phyloP scores from a whole-genome alignment of 805 yeast genomes.

The Sungouiozyma ichnusensis region DNA sequence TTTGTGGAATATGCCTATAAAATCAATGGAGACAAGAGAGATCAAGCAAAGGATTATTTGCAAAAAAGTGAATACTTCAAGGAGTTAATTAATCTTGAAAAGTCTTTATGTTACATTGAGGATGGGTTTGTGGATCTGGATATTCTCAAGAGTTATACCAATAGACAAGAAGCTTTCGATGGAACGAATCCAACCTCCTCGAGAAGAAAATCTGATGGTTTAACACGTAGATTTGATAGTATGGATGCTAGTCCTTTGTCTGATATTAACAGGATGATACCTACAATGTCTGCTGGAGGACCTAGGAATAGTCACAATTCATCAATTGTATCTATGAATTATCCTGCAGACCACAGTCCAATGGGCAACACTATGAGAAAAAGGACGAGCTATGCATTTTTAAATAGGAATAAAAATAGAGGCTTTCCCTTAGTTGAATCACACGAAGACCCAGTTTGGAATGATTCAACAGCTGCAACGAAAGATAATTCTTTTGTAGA shows the following conservation, averaged over 20 bases:
- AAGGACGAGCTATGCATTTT: background rate
- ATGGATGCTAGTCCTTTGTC: background rate
- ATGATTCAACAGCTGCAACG: background rate
- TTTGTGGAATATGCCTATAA: conserved; percentile 16
- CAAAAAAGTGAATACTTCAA: conserved; percentile 21
- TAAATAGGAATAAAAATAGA: too few relatives aligned
- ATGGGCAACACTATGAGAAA: background rate
- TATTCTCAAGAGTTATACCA: conserved; percentile 39
- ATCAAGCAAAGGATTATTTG: conserved; percentile 14
- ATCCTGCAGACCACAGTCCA: conserved; percentile 7
- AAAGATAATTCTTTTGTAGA: background rate
- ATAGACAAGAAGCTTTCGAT: conserved; percentile 3
- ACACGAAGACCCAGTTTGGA: background rate
- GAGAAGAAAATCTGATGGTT: background rate
- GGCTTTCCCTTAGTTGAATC: background rate
- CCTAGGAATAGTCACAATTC: conserved; percentile 21
- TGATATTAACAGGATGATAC: conserved; percentile 3
- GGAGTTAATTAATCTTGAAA: conserved; percentile 42
- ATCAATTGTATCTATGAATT: conserved; percentile 10
- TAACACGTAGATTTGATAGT: background rate
- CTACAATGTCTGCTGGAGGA: conserved; percentile 18
- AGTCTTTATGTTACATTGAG: conserved; percentile 48
- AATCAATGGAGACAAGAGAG: conserved; percentile 17
- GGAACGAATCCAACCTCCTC: background rate
- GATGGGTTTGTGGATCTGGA: conserved; percentile 54